Conservation (phyloP, 2,329 filamentous ascomycete species). For the Cercospora janseana region DNA sequence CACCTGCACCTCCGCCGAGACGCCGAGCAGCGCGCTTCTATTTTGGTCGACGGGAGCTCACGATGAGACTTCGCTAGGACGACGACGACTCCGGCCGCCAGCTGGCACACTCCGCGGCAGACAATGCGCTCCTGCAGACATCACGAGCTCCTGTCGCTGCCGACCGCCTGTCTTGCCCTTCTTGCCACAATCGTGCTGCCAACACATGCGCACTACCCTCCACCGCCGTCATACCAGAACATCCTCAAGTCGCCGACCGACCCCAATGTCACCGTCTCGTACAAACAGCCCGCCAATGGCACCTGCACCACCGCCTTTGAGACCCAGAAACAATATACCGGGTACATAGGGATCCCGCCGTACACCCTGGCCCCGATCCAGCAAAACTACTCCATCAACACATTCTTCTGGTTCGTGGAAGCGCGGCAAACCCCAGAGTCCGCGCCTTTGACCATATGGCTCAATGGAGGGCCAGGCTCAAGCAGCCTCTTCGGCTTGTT, state of each 20-base stretch:
- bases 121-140: too few species aligned
- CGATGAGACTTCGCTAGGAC: too few species aligned
- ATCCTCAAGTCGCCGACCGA: conserved; percentile 63
- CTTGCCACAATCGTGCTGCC: conserved; percentile 23
- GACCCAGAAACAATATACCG: conserved; percentile 67
- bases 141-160: conserved; percentile 25
- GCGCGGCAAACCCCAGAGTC: conserved; percentile 49
- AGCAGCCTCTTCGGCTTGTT: conserved; percentile 66
- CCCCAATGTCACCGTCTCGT: conserved; percentile 63
- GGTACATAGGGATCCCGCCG: conserved; percentile 62
- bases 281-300: conserved; percentile 60
- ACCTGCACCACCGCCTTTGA: conserved; percentile 65
- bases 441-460: conserved; percentile 60
- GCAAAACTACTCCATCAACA: conserved; percentile 59
- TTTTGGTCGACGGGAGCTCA: too few species aligned
- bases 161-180: conserved; percentile 31
- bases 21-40: too few species aligned
- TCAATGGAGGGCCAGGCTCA: conserved; percentile 66
- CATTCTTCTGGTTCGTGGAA: conserved; percentile 65
- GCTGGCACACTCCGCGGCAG: too few species aligned
- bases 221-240: conserved; percentile 45
- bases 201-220: conserved; percentile 41
- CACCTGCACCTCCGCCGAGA: too few species aligned
- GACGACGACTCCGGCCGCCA: too few species aligned
- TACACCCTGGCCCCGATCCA: conserved; percentile 46